Percentiles rank a stretch among this genome's conserved stretches.
phyloP scores from a whole-genome alignment of 768 basidiomycete genomes.

The Daedaleopsis nitida region DNA sequence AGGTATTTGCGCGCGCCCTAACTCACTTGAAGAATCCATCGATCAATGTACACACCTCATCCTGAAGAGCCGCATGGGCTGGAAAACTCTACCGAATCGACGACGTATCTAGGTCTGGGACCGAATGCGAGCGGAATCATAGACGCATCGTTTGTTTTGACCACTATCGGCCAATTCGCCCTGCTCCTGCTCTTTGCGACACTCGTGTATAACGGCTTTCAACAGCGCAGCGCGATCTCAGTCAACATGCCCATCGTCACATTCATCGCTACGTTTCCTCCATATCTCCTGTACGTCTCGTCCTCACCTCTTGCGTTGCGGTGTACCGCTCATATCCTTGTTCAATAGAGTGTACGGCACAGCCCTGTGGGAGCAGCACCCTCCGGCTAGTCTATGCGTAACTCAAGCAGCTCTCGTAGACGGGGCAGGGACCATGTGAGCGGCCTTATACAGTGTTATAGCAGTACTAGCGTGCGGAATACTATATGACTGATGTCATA shows the following conservation, averaged over 20 bases:
- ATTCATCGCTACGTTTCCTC: conserved; percentile 13
- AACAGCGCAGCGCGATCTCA: conserved; percentile 12
- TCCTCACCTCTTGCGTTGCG: no score
- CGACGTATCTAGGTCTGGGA: conserved; percentile 14
- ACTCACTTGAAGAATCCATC: neutral
- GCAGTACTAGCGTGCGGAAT: neutral
- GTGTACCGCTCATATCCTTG: neutral
- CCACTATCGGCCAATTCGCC: conserved; percentile 18
- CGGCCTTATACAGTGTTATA: neutral
- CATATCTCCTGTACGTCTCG: conserved; percentile 14
- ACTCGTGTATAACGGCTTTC: conserved; percentile 11
- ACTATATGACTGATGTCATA: neutral
- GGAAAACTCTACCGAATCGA: no score
- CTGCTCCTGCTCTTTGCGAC: conserved; percentile 18
- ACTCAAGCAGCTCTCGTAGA: conserved; percentile 8
- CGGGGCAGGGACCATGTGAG: neutral
- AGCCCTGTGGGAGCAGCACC: conserved; percentile 12
- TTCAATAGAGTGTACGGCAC: conserved; percentile 16
- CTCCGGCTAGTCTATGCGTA: conserved; percentile 10
- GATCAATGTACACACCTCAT: neutral
- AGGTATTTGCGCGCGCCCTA: neutral
- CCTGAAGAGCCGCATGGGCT: no score
- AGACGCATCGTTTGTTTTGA: conserved; percentile 18
- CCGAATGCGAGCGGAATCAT: conserved; percentile 14
- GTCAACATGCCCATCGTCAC: conserved; percentile 19